Evolutionary conservation across 495 filamentous ascomycete species (phyloP), one percentile per base, ranked within the genome.

Genomic region (Pyrenopolyporus hunteri): DNA sequence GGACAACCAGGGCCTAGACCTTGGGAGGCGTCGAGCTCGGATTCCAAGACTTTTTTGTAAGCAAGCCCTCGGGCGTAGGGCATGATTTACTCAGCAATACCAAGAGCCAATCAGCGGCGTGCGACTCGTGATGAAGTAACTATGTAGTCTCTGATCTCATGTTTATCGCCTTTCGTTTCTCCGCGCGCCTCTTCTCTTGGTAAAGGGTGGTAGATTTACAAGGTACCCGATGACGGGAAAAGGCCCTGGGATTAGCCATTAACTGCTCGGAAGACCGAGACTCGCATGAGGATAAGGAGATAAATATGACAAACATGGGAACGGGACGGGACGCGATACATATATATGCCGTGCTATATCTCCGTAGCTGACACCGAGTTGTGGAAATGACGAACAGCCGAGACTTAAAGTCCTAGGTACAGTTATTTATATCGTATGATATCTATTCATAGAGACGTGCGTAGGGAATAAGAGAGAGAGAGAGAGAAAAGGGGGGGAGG

Each of bases 201-300:
- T 6, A 20, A 6, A 14, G n/a, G n/a, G n/a, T n/a, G n/a, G n/a
- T n/a, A n/a, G n/a, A n/a, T n/a, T 19, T 36, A 42, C 1, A 1
- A 11, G 7, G 2, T 20, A 40, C n/a, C n/a, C n/a, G n/a, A n/a
- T n/a, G n/a, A n/a, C n/a, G n/a, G n/a, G 6, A 40, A 19, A 11
- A 42, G 11, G 10, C 23, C 19, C 20, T 42, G 10, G 23, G 20
- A 42, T 23, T 11, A 17, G 10, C n/a, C 19, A 33, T 4, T 25
- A 11, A 46, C 17, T 31, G 11, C 45, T n/a, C n/a, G n/a, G n/a
- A 20, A 25, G 39, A 23, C 60, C 60, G 60, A 64, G 49, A 54
- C 60, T 22, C 7, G 28, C 53, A 64, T 58, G 26, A 35, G 46
- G 52, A 64, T 36, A 31, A 20, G 16, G 4, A 28, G 9, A 49